Evolutionary conservation across 2,329 filamentous ascomycete genomes (phyloP).

Genomic region (Trichoderma guizhouense): DNA sequence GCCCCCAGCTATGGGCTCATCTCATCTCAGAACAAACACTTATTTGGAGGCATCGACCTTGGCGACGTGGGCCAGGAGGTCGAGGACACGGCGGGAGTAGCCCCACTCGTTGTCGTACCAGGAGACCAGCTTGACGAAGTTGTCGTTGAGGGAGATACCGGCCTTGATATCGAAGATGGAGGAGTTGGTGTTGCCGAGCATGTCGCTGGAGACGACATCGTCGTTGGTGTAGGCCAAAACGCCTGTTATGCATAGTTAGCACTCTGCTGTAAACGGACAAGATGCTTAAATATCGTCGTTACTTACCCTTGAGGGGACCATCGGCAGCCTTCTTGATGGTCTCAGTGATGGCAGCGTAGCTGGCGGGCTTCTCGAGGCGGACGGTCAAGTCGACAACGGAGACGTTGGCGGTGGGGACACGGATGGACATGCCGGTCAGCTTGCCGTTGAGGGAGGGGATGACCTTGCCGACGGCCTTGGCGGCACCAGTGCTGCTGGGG

Average conservation of each 20-base stretch:
- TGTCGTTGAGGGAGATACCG: slow-evolving; percentile 95
- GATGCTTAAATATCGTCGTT: not conserved
- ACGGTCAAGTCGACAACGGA: slow-evolving; percentile 96
- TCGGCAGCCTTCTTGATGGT: slow-evolving; percentile 84
- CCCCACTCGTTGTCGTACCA: slow-evolving; percentile 99
- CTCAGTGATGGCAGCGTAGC: slow-evolving; percentile 89
- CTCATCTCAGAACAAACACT: slow-evolving; percentile 18
- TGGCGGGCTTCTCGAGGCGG: slow-evolving; percentile 86
- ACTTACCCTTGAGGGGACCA: slow-evolving; percentile 78
- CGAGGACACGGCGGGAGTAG: slow-evolving; percentile 92
- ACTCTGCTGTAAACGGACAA: not conserved
- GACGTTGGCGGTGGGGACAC: slow-evolving; percentile 97
- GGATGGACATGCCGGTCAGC: slow-evolving; percentile 99
- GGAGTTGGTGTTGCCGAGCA: slow-evolving; percentile 88
- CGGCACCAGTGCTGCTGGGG: slow-evolving; percentile 96
- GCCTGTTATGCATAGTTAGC: slow-evolving; percentile 47
- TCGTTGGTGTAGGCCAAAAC: slow-evolving; percentile 96
- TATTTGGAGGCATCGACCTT: slow-evolving; percentile 67
- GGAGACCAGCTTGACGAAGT: slow-evolving; percentile 97
- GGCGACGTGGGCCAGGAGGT: slow-evolving; percentile 75
- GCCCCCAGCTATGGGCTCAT: not conserved
- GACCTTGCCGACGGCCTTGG: slow-evolving; percentile 99
- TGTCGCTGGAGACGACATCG: slow-evolving; percentile 88
- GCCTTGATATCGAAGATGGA: slow-evolving; percentile 99
- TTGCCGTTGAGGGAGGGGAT: slow-evolving; percentile 98